Conservation (phyloP, 1,139 yeast genomes). For the Debaryomyces sp. region DNA sequence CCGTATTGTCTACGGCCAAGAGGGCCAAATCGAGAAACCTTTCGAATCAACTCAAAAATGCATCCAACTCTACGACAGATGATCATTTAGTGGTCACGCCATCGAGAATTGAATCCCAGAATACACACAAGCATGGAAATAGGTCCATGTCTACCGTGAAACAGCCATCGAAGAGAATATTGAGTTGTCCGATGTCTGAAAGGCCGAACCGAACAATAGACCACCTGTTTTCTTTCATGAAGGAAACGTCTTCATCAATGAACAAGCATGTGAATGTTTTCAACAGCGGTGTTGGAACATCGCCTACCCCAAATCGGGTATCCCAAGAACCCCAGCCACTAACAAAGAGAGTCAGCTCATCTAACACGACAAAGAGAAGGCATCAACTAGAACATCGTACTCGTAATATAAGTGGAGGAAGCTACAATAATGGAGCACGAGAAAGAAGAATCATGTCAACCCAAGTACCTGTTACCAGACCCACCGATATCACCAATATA, state of each 20-base stretch:
- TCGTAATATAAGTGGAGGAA: conserved; percentile 1
- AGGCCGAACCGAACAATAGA: conserved; percentile 15
- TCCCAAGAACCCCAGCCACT: conserved; percentile 8
- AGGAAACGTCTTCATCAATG: conserved; percentile 38
- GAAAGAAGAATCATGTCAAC: conserved; percentile 18
- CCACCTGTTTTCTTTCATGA: conserved; percentile 38
- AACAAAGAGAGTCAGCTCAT: conserved; percentile 21
- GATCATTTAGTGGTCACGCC: conserved; percentile 2
- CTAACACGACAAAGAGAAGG: conserved; percentile 16
- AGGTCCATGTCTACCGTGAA: conserved; percentile 9
- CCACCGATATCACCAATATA: conserved; percentile 23
- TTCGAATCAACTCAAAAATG: conserved; percentile 6
- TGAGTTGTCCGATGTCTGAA: conserved; percentile 19
- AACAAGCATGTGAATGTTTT: conserved; percentile 19
- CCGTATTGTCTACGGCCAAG: conserved; percentile 22
- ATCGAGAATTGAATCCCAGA: conserved; percentile 1
- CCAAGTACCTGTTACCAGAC: conserved; percentile 8
- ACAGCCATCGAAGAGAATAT: conserved; percentile 11
- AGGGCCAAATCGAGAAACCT: conserved; percentile 21
- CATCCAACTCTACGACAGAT: background rate
- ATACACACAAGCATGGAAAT: background rate
- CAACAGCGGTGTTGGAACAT: conserved; percentile 13
- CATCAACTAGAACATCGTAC: conserved; percentile 3
- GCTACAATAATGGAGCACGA: conserved; percentile 14
- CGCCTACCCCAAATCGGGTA: conserved; percentile 14